phyloP scores from a whole-genome alignment of 2,329 filamentous ascomycete species.

The Alternaria arbusti region DNA sequence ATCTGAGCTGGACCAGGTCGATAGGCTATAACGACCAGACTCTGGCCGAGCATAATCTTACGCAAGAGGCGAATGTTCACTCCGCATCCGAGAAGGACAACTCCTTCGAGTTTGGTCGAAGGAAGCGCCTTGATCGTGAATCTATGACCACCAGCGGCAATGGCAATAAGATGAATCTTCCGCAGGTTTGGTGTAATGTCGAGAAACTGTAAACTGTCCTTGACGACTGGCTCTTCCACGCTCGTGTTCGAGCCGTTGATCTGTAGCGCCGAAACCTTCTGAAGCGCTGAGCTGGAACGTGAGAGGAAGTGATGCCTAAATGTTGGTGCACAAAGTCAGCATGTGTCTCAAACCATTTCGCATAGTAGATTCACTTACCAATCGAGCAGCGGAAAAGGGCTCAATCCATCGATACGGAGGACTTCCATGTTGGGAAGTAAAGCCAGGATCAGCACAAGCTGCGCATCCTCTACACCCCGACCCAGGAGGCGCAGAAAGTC shows the following conservation, averaged over 20 bases:
- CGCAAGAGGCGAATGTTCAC: not conserved
- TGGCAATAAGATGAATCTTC: not conserved
- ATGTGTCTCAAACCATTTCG: too few species aligned
- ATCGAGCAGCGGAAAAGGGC: constrained; percentile 2
- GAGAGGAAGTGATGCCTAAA: not conserved
- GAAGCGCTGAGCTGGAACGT: not conserved
- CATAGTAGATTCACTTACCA: too few species aligned
- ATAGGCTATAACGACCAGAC: not conserved
- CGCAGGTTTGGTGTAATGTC: not conserved
- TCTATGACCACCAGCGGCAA: not conserved
- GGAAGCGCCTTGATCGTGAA: not conserved
- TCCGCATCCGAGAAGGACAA: not conserved
- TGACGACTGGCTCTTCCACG: not conserved
- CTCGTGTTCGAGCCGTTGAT: not conserved
- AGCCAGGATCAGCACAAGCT: not conserved
- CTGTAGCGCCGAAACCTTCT: not conserved
- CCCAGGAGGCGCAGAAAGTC: constrained; percentile 1
- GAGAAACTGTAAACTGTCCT: not conserved
- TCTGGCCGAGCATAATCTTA: not conserved
- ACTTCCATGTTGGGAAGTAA: not conserved
- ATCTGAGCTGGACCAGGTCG: not conserved
- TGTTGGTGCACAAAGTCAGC: not conserved
- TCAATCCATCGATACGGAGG: not conserved
- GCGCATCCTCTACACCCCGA: not conserved
- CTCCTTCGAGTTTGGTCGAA: not conserved